Conservation (phyloP, 208 protist species). For the Leishmania major region DNA sequence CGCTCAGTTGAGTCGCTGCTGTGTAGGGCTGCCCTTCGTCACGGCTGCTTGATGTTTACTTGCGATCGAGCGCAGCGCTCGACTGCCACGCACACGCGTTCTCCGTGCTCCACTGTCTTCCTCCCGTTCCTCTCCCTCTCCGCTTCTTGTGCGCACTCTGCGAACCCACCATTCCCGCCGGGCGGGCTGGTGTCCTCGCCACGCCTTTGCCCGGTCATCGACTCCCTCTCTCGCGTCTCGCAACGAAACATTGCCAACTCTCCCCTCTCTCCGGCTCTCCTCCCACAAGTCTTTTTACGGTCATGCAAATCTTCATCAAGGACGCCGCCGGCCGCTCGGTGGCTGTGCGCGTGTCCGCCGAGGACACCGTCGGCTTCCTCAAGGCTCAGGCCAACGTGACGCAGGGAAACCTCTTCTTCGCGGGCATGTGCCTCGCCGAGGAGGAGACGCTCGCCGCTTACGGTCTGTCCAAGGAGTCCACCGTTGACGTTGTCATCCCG, state of each 20-base stretch:
- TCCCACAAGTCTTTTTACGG: neutral
- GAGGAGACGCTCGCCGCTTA: conserved; percentile 67
- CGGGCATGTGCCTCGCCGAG: conserved; percentile 86
- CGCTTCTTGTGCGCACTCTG: neutral
- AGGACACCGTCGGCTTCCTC: conserved; percentile 86
- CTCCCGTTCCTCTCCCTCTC: neutral
- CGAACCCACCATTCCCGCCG: neutral
- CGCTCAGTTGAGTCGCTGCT: neutral
- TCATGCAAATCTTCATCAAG: conserved; percentile 96
- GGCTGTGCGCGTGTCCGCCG: conserved; percentile 80
- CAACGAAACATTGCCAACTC: neutral
- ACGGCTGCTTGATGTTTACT: neutral
- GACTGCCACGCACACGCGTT: neutral
- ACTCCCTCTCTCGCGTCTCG: neutral
- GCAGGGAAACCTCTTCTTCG: conserved; percentile 89
- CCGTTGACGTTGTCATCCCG: conserved; percentile 87
- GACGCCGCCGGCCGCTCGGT: conserved; percentile 89
- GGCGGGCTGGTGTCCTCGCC: neutral
- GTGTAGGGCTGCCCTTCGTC: neutral
- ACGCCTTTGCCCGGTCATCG: neutral
- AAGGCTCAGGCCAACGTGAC: conserved; percentile 79
- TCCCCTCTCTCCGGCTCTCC: neutral
- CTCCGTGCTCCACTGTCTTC: neutral
- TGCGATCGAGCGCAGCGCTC: neutral
- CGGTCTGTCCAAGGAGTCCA: conserved; percentile 84